phyloP scores from a whole-genome alignment of 768 basidiomycete genomes.

The Pleurotus eryngii region DNA sequence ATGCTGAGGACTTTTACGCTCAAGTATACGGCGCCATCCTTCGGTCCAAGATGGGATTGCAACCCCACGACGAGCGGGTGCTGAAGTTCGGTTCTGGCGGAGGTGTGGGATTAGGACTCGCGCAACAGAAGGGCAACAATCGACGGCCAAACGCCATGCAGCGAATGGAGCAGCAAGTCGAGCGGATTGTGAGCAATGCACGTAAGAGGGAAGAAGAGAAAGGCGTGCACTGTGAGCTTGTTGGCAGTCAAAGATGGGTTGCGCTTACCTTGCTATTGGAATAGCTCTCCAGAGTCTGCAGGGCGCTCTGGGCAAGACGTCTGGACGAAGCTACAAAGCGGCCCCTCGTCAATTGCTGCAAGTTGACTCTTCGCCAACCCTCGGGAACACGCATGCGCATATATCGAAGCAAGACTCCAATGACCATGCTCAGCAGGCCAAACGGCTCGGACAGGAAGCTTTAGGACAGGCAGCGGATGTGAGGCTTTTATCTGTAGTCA shows the following conservation, averaged over 20 bases:
- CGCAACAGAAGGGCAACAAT: constrained; percentile 55
- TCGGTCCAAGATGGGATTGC: constrained; percentile 73
- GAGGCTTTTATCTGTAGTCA: constrained; percentile 14
- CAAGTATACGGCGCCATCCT: constrained; percentile 89
- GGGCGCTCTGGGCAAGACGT: constrained; percentile 93
- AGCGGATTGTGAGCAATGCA: constrained; percentile 91
- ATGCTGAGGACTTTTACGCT: constrained; percentile 97
- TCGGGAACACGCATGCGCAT: constrained; percentile 44
- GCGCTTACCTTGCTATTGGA: neutral
- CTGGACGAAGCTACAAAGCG: constrained; percentile 89
- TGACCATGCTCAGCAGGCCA: constrained; percentile 61
- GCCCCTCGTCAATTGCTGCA: constrained; percentile 96
- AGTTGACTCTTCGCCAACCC: constrained; percentile 61
- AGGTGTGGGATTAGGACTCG: constrained; percentile 81
- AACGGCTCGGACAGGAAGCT: constrained; percentile 72
- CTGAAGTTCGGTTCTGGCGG: constrained; percentile 81
- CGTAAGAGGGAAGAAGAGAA: constrained; percentile 85
- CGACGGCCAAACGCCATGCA: constrained; percentile 86
- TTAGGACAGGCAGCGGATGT: constrained; percentile 60
- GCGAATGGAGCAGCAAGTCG: constrained; percentile 92
- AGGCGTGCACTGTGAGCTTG: constrained; percentile 49
- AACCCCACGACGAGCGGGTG: constrained; percentile 71
- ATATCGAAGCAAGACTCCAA: constrained; percentile 53
- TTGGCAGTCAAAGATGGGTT: neutral
- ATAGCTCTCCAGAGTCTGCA: constrained; percentile 74